Evolutionary conservation across 2,329 filamentous ascomycete genomes (phyloP).

Genomic region (Sporothrix protearum): DNA sequence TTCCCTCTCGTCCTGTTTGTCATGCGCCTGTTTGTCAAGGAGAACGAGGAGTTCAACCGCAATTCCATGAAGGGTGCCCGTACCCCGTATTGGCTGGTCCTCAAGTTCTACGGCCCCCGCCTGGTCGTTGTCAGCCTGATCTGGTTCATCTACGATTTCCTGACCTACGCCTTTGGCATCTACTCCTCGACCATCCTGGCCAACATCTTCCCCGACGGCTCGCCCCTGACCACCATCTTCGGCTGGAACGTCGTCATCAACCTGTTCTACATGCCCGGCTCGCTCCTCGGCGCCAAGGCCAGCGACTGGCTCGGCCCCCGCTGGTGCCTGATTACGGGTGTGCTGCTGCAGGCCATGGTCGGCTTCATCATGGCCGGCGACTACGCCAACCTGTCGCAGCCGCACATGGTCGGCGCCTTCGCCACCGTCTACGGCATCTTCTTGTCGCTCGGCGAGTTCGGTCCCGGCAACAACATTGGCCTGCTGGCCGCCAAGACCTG

Average conservation of each 20-base stretch:
- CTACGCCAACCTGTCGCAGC: slow-evolving; percentile 65
- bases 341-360: slow-evolving; percentile 68
- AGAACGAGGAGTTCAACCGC: slow-evolving; percentile 72
- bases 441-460: slow-evolving; percentile 72
- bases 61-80: slow-evolving; percentile 63
- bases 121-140: slow-evolving; percentile 67
- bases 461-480: slow-evolving; percentile 89
- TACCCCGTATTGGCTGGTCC: slow-evolving; percentile 54
- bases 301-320: slow-evolving; percentile 77
- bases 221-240: slow-evolving; percentile 71
- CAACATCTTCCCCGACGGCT: slow-evolving; percentile 56
- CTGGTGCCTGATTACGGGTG: slow-evolving; percentile 67
- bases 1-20: slow-evolving; percentile 70
- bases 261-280: slow-evolving; percentile 82
- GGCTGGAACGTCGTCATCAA: slow-evolving; percentile 90
- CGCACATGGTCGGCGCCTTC: slow-evolving; percentile 67
- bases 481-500: slow-evolving; percentile 82
- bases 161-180: slow-evolving; percentile 78
- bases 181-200: slow-evolving; percentile 74
- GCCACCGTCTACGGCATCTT: slow-evolving; percentile 79
- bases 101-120: slow-evolving; percentile 69
- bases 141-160: slow-evolving; percentile 88
- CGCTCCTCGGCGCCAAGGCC: slow-evolving; percentile 70
- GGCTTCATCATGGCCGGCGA: slow-evolving; percentile 87
- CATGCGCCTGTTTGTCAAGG: slow-evolving; percentile 68